Evolutionary conservation across 306 rosid species (phyloP), one percentile per base, ranked within the genome.

Genomic region (Vicia faba): DNA sequence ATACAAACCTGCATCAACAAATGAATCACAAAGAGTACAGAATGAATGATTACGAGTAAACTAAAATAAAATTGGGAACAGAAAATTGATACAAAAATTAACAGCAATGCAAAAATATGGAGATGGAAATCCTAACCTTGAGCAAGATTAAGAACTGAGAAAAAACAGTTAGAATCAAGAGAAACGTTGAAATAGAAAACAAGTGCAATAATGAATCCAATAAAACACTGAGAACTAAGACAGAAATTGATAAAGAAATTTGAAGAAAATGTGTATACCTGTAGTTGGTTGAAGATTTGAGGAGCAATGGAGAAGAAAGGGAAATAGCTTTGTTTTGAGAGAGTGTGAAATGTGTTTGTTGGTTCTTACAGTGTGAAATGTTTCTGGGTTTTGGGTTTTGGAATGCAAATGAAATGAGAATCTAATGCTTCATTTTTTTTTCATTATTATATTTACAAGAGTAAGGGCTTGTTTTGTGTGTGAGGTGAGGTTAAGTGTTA

Each of bases 301-400:
- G 19, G 7, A 44, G 50, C 8, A 44, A 44, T 5, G 18, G 50
- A 44, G 50, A 44, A 33, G 38, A 33, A 33, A 33, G 38, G 28
- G 28, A 33, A 33, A 0, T 6, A 7, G 38, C 38, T 33, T 33
- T 33, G 38, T 3, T 28, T 33, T 1, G 38, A 33, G 38, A 13
- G 50, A 5, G 50, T 13, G 18, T 5, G 49, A 33, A 33, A 33
- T 4, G 49, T 44, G 45, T 40, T 5, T n/a, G 49, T 13, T n/a
- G 50, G 16, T n/a, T 14, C 16, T 44, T 13, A 2, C 43, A n/a
- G n/a, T n/a, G 1, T 20, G 2, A 2, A 29, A 25, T 11, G 18
- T 58, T 7, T 43, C 19, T 44, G 59, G 75, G 60, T 46, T 56
- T 63, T 43, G 69, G 55, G 69, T 63, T 63, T 63, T 25, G 63